Evolutionary conservation across 805 yeast species (phyloP).

Genomic region (Torulaspora maleeae): DNA sequence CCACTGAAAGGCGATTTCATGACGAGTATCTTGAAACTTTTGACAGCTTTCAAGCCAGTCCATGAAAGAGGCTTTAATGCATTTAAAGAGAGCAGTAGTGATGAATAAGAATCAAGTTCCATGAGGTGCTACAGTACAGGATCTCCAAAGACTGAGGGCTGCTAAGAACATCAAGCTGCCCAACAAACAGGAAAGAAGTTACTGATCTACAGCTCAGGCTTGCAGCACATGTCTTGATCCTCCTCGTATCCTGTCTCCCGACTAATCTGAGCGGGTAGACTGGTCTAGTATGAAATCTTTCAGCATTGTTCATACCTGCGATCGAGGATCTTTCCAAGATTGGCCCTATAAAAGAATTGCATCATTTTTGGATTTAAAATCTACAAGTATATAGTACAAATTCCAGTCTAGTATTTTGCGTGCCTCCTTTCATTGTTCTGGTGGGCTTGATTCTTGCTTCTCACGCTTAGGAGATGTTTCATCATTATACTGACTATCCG

Average conservation of each 20-base stretch:
- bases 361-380: neutral
- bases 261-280: too few species aligned
- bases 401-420: neutral
- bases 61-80: neutral
- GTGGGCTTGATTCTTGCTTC: conserved; percentile 1
- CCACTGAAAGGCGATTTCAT: neutral
- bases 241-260: too few species aligned
- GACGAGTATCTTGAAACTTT: neutral
- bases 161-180: too few species aligned
- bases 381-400: conserved; percentile 2
- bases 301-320: neutral
- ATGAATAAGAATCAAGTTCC: too few species aligned
- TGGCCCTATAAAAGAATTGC: neutral
- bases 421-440: neutral
- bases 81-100: too few species aligned
- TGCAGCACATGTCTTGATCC: too few species aligned
- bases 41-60: neutral
- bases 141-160: neutral
- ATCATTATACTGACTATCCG: conserved; percentile 9
- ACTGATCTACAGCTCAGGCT: too few species aligned
- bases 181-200: too few species aligned
- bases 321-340: neutral
- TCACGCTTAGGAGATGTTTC: conserved; percentile 3
- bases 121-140: neutral
- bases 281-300: too few species aligned